A percentile compares a stretch with the other conserved stretches of the same genome.
These are phyloP conservation scores for Phalaenopsis aphrodite DNA, from an alignment of 106 monocot genomes.

Conservation along the genomic window DNA sequence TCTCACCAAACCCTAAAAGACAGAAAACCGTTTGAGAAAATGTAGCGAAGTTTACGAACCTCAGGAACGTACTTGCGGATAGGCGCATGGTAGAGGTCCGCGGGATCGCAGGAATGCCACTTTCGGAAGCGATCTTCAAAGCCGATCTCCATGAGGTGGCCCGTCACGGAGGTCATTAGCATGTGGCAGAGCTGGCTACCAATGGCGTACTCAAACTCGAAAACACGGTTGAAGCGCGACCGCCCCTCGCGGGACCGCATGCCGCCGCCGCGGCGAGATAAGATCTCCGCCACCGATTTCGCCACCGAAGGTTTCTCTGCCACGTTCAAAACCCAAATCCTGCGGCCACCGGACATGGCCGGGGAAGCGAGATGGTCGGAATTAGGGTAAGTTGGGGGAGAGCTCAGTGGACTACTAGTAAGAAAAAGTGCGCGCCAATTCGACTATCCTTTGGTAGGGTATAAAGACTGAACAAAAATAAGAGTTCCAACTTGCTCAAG, in stretches of 20 bases:
- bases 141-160: conserved; percentile 95
- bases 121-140: conserved; percentile 80
- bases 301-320: conserved; percentile 99
- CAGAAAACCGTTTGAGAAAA: neutral
- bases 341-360: conserved; percentile 18
- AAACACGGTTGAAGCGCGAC: conserved; percentile 83
- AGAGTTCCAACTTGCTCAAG: too few species aligned
- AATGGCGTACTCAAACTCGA: conserved; percentile 86
- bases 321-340: conserved; percentile 73
- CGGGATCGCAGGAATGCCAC: conserved; percentile 93
- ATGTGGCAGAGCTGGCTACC: conserved; percentile 59
- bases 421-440: too few species aligned
- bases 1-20: too few species aligned
- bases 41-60: conserved; percentile 21
- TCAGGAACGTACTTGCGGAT: conserved; percentile 86
- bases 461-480: too few species aligned
- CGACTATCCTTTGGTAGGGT: too few species aligned
- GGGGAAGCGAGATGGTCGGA: neutral
- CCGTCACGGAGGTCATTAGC: conserved; percentile 91
- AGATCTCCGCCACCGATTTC: conserved; percentile 80
- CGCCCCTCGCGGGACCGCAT: conserved; percentile 53
- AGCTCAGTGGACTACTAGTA: neutral
- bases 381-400: neutral
- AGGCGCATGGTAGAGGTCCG: conserved; percentile 75
- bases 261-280: conserved; percentile 52